phyloP scores from a whole-genome alignment of 2,329 filamentous ascomycete species.

The Phoma herbarum region DNA sequence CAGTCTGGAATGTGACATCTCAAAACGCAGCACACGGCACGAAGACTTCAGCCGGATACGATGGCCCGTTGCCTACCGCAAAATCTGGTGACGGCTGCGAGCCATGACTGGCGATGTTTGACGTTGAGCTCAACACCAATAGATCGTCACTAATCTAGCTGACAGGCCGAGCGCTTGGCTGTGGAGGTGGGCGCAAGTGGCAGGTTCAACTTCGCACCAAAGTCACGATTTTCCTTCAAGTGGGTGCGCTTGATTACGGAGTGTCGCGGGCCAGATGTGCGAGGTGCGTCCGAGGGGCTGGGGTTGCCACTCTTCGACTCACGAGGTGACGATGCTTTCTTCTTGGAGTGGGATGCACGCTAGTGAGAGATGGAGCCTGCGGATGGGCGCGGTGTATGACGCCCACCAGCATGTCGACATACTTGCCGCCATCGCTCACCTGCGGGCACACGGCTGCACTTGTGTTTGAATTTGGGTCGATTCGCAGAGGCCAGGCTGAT shows the following conservation, averaged over 20 bases:
- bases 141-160: slow-evolving; percentile 5
- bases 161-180: slow-evolving; percentile 18
- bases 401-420: slow-evolving; percentile 17
- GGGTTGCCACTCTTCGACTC: slow-evolving; percentile 28
- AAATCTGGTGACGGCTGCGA: slow-evolving; percentile 7
- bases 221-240: slow-evolving; percentile 18
- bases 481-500: slow-evolving; percentile 31
- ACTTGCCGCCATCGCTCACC: slow-evolving; percentile 24
- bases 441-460: slow-evolving; percentile 27
- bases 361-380: slow-evolving; percentile 20
- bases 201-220: slow-evolving; percentile 20
- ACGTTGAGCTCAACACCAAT: slow-evolving; percentile 23
- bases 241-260: slow-evolving; percentile 33
- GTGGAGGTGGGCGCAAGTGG: slow-evolving; percentile 25
- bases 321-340: slow-evolving; percentile 27
- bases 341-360: slow-evolving; percentile 23
- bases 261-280: slow-evolving; percentile 17
- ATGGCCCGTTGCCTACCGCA: slow-evolving; percentile 7
- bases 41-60: slow-evolving; percentile 5
- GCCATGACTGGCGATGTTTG: slow-evolving; percentile 20
- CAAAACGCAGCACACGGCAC: slow-evolving; percentile 16
- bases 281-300: slow-evolving; percentile 27
- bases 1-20: slow-evolving; percentile 15
- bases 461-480: slow-evolving; percentile 25
- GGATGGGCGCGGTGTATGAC: slow-evolving; percentile 28